Evolutionary conservation across 345 rosid genomes (phyloP), one percentile per base, ranked within the genome.

Genomic region (Hibiscus trionum): DNA sequence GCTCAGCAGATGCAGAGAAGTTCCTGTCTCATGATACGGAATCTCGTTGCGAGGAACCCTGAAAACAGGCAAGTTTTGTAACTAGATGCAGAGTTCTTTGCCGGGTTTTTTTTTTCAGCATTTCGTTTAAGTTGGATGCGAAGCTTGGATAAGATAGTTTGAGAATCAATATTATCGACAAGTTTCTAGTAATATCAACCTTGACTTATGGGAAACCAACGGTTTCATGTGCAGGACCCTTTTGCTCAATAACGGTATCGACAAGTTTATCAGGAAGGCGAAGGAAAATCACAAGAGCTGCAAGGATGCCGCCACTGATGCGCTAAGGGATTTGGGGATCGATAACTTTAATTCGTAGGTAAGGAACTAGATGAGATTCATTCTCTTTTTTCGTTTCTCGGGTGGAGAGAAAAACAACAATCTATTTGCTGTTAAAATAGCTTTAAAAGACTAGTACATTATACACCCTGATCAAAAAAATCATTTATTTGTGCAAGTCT

Each of bases 301-400:
- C 79, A 88, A 81, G 82, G 91, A 70, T 14, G 88, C 97, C 35
- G 98, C 99, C 24, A 83, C 89, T 5, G 99, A 95, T 80, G 98
- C 99, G 15, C 66, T 95, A 65, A 88, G 99, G 75, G 99, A 95
- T 72, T 77, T 92, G 80, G 97, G 96, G 46, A 84, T 93, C 31
- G 89, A 91, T 61, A 77, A 91, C 84, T 91, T 90, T 82, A 88
- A 91, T 77, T 80, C 53, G 3, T 49, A 49, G 53, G 3, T 49
- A 35, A 49, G 2, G 53, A 49, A 12, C n/a, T 49, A 49, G 12
- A 49, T 11, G 53, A 4, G 52, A 49, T 16, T 49, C 53, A 16
- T 12, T 49, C 53, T 12, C 53, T 12, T 12, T 47, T 47, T 31
- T 35, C 0, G 39, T 0, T 35, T 35, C 39, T 35, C 5, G 39